Base-by-base conservation (phyloP, 768 basidiomycete species). In the Boletus coccyginus region DNA sequence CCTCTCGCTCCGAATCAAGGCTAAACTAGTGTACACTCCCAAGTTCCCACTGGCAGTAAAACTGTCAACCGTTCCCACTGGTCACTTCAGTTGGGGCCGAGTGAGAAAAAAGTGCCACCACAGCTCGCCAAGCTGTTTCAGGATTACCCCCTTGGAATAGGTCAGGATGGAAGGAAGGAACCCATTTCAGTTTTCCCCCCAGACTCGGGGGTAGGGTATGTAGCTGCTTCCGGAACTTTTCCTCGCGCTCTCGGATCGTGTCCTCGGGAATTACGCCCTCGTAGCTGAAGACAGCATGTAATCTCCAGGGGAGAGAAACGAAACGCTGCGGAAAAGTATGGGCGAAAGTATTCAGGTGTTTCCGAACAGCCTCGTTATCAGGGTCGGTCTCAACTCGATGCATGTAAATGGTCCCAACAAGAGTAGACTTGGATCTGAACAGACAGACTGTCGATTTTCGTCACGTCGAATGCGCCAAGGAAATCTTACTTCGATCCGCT, bases 361-460 rank as follows among this genome's bases (percentile, higher is more conserved):
- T 2, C 12, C 58, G 58, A 12, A 65, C 5, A 2, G 12, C 0
- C 6, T 31, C 13, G 9, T 1, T 0, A 2, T 0, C 0, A 10
- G 50, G 56, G 24, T 54, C 24, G 7, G 8, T 38, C 27, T 54
- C 65, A 19, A 66, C 3, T 36, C 46, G 47, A 46, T 61, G 54
- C 58, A 63, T 8, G 40, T 66, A 66, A 19, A 66, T 58, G n/a
- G 11, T 54, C 35, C 65, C 64, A 0, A 24, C 13, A 19, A 32
- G 45, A 14, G 54, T 53, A 29, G 56, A 54, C 33, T 5, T 56
- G 17, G 21, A 54, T 43, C 64, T 66, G 27, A 33, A 49, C 32
- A 47, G 3, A 46, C 10, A 24, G 3, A 9, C 1, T 7, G 19
- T 63, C 1, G 4, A 48, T 29, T 36, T 29, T 21, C 1, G 13